Conservation (phyloP, 1,284 basidiomycete species). For the Omphalotus olearius region DNA sequence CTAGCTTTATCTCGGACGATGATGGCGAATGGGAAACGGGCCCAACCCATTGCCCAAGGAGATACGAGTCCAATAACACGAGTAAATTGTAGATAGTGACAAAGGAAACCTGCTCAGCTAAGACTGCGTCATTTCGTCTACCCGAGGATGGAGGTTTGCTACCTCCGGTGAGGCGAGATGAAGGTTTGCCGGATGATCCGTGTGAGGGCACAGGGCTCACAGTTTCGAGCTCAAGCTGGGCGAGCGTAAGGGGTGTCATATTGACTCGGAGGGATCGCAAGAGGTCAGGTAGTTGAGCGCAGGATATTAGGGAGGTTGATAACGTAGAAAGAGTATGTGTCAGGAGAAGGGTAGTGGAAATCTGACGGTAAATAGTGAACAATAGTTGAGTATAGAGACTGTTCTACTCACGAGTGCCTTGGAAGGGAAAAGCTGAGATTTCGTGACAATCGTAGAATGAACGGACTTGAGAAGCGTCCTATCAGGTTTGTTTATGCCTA, state of each 20-base stretch:
- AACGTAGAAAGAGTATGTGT: slow-evolving; percentile 38
- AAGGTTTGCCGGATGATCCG: not conserved
- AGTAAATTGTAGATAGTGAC: slow-evolving; percentile 53
- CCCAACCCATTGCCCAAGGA: slow-evolving; percentile 49
- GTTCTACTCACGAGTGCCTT: slow-evolving; percentile 31
- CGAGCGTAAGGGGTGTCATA: slow-evolving; percentile 21
- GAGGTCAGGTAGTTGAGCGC: slow-evolving; percentile 17
- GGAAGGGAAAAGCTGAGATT: slow-evolving; percentile 39
- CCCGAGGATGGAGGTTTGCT: not conserved
- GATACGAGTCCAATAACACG: slow-evolving; percentile 54
- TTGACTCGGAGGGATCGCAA: slow-evolving; percentile 35
- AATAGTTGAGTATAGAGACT: slow-evolving; percentile 6
- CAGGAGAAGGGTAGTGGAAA: slow-evolving; percentile 52
- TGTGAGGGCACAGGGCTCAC: not conserved
- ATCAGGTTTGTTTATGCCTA: slow-evolving; percentile 46
- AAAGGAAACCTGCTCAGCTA: slow-evolving; percentile 22
- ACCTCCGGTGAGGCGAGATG: not conserved
- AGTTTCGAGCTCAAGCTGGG: not conserved
- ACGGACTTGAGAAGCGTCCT: slow-evolving; percentile 37
- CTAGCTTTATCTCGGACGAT: not conserved
- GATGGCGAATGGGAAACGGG: slow-evolving; percentile 1
- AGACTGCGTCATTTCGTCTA: not conserved
- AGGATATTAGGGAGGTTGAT: slow-evolving; percentile 29
- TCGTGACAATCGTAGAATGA: slow-evolving; percentile 40
- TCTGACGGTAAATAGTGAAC: slow-evolving; percentile 29